Percentiles rank a stretch among this genome's conserved stretches.
phyloP scores from a whole-genome alignment of 345 rosid genomes.

The Psidium friedrichsthalianum region DNA sequence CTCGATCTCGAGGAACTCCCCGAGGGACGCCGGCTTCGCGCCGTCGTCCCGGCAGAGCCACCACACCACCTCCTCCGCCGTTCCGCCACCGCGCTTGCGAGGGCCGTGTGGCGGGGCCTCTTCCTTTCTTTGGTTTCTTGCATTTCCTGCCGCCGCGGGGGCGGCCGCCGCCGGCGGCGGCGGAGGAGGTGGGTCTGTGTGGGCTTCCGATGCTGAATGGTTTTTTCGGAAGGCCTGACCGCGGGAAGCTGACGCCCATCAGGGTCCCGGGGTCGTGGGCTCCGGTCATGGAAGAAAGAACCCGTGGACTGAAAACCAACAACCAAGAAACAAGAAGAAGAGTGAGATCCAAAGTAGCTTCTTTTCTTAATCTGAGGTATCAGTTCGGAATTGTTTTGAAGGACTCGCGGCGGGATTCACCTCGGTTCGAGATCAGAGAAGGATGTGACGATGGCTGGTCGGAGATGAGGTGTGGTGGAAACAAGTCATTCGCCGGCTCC shows the following conservation, averaged over 20 bases:
- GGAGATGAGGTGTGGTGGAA: conserved; percentile 56
- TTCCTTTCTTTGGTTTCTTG: conserved; percentile 15
- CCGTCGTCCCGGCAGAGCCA: conserved; percentile 66
- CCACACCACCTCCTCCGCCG: conserved; percentile 77
- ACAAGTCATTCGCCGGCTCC: conserved; percentile 40
- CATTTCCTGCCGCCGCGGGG: background rate
- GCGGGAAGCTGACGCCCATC: conserved; percentile 82
- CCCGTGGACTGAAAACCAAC: conserved; percentile 59
- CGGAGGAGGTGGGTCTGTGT: background rate
- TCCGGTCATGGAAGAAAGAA: conserved; percentile 90
- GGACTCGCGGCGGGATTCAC: conserved; percentile 7
- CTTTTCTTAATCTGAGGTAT: background rate
- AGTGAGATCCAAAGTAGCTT: background rate
- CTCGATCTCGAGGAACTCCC: conserved; percentile 85
- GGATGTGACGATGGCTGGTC: conserved; percentile 59
- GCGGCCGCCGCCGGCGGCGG: conserved; percentile 1
- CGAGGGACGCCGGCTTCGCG: conserved; percentile 64
- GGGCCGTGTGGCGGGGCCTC: conserved; percentile 1
- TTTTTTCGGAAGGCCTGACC: conserved; percentile 47
- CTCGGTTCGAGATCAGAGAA: conserved; percentile 98
- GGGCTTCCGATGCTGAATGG: conserved; percentile 31
- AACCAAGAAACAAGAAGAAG: background rate
- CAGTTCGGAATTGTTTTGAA: background rate
- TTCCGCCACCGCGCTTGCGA: too few species aligned
- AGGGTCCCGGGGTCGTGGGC: conserved; percentile 87